Evolutionary conservation across 2,329 filamentous ascomycete species (phyloP).

Genomic region (Alternaria burnsii): DNA sequence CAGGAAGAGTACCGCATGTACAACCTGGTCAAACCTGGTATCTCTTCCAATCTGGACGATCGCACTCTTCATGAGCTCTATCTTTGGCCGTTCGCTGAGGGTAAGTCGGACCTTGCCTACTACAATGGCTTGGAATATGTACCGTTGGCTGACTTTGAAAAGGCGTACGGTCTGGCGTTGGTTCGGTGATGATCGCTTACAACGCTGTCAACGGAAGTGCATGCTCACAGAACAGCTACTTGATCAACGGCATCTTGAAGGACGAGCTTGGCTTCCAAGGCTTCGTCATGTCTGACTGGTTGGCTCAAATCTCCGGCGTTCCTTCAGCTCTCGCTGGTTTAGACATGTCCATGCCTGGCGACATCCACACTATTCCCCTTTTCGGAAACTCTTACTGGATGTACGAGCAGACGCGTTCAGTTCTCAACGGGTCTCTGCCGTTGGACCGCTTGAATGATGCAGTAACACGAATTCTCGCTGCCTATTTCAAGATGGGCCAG

Average conservation of each 20-base stretch:
- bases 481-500: constrained; percentile 74
- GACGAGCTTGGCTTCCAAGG: constrained; percentile 86
- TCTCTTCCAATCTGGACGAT: constrained; percentile 74
- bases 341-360: constrained; percentile 82
- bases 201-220: constrained; percentile 62
- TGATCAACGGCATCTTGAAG: constrained; percentile 85
- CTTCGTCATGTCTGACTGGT: constrained; percentile 78
- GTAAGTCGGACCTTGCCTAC: background rate
- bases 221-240: constrained; percentile 76
- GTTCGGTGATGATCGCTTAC: constrained; percentile 84
- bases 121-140: background rate
- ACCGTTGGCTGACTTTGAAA: background rate
- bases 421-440: constrained; percentile 84
- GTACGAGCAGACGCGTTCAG: constrained; percentile 74
- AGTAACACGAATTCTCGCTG: constrained; percentile 82
- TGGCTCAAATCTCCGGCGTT: constrained; percentile 84
- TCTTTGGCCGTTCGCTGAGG: constrained; percentile 85
- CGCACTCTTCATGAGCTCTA: constrained; percentile 81
- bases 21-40: constrained; percentile 46
- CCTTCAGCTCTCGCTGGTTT: constrained; percentile 80
- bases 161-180: constrained; percentile 76
- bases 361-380: constrained; percentile 62
- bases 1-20: constrained; percentile 66
- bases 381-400: constrained; percentile 70
- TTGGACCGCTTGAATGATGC: constrained; percentile 87